Evolutionary conservation across 495 filamentous ascomycete species (phyloP).

Genomic region (Parathielavia hyrcaniae): DNA sequence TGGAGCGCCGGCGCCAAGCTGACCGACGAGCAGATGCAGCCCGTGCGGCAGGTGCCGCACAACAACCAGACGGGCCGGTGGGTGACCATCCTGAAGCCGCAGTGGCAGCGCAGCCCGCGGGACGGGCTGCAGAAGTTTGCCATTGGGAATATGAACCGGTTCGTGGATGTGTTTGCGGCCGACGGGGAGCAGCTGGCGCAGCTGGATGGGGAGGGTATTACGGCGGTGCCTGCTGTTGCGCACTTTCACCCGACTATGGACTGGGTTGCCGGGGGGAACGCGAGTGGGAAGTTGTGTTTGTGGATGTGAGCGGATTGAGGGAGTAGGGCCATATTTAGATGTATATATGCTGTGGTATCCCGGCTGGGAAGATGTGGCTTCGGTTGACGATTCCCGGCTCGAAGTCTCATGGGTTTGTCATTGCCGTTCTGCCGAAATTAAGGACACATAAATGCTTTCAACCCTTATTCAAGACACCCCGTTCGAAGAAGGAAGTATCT

Average conservation of each 20-base stretch:
- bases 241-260: constrained; percentile 81
- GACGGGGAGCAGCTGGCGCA: constrained; percentile 86
- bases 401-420: too few species aligned
- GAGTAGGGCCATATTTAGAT: not conserved
- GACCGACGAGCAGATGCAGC: constrained; percentile 57
- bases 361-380: too few species aligned
- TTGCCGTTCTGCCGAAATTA: too few species aligned
- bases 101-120: constrained; percentile 78
- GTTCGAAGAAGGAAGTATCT: too few species aligned
- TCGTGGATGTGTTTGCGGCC: constrained; percentile 79
- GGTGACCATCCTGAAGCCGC: constrained; percentile 75
- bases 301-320: constrained; percentile 60
- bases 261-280: constrained; percentile 90
- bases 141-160: constrained; percentile 97
- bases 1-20: constrained; percentile 61
- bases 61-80: constrained; percentile 91
- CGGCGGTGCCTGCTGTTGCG: constrained; percentile 87
- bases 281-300: constrained; percentile 84
- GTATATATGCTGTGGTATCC: too few species aligned
- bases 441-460: too few species aligned
- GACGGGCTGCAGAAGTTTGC: constrained; percentile 78
- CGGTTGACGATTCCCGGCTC: too few species aligned
- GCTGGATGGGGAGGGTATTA: constrained; percentile 80
- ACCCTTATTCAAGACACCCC: too few species aligned
- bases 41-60: constrained; percentile 63